Percentiles rank a stretch among this genome's conserved stretches.
phyloP scores from a whole-genome alignment of 352 stramenopile genomes.

The Saprolegnia parasitica region DNA sequence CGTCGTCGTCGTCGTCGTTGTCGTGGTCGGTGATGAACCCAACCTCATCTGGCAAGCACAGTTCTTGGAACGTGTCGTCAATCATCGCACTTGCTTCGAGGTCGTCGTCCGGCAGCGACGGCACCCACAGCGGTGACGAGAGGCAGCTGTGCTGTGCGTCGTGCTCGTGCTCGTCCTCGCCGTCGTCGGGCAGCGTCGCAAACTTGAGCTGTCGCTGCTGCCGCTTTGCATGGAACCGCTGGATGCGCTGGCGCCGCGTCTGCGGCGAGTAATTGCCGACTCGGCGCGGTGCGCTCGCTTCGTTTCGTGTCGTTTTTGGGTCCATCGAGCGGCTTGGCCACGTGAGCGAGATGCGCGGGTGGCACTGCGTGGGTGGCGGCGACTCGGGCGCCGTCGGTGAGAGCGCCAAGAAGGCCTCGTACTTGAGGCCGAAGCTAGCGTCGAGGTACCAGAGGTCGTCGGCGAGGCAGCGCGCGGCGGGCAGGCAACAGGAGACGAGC shows the following conservation, averaged over 20 bases:
- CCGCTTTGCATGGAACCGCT: slow-evolving; percentile 68
- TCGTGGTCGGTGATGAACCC: not conserved
- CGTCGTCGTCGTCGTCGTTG: not conserved
- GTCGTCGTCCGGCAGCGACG: not conserved
- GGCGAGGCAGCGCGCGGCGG: not conserved
- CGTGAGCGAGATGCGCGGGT: slow-evolving; percentile 12
- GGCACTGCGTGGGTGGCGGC: not conserved
- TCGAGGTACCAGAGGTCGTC: slow-evolving; percentile 13
- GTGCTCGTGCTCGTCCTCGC: not conserved
- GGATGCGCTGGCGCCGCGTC: slow-evolving; percentile 46
- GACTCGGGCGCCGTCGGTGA: slow-evolving; percentile 1
- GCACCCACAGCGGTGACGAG: not conserved
- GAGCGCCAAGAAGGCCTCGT: slow-evolving; percentile 8
- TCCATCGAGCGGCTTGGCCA: slow-evolving; percentile 1
- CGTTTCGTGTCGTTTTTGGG: slow-evolving; percentile 1
- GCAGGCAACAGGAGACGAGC: slow-evolving; percentile 1
- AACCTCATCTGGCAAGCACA: not conserved
- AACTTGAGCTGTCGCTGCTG: slow-evolving; percentile 39
- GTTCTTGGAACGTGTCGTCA: slow-evolving; percentile 12
- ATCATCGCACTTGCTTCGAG: not conserved
- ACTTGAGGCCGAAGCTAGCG: slow-evolving; percentile 11
- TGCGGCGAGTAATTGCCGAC: slow-evolving; percentile 63
- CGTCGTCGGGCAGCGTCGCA: not conserved
- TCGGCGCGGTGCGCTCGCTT: slow-evolving; percentile 30
- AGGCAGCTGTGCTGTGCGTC: not conserved